Percentiles rank a stretch among this genome's conserved stretches.
Conservation (phyloP, 2,329 filamentous ascomycete species). For the Fusarium hainanense region DNA sequence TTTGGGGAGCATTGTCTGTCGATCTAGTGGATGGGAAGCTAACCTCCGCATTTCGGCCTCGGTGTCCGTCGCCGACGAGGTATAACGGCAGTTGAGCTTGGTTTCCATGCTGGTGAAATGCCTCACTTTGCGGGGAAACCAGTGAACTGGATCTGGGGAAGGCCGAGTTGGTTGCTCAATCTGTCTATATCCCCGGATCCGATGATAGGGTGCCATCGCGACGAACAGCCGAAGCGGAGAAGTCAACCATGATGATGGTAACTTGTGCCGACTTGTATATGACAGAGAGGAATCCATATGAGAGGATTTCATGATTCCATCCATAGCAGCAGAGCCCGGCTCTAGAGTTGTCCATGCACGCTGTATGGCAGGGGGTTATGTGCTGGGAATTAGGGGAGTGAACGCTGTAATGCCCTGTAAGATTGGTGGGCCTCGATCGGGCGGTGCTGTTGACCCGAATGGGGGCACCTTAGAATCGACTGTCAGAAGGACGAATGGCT, state of each 20-base stretch:
- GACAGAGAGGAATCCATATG: background rate
- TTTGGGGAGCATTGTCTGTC: background rate
- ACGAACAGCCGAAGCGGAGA: background rate
- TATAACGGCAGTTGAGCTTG: background rate
- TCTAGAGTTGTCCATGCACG: too few relatives aligned
- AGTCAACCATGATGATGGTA: background rate
- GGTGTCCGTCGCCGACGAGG: background rate
- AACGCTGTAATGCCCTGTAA: background rate
- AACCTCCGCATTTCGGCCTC: slow-evolving; percentile 17
- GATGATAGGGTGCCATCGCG: background rate
- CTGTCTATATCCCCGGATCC: background rate
- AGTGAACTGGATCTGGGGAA: background rate
- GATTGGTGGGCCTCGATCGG: background rate
- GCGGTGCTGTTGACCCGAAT: background rate
- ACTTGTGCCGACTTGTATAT: background rate
- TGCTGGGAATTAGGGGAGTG: background rate
- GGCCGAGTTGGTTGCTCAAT: background rate
- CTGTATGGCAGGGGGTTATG: too few relatives aligned
- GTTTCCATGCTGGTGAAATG: background rate
- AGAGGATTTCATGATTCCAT: too few relatives aligned
- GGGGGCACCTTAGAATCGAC: background rate
- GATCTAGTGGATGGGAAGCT: background rate
- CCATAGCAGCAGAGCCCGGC: too few relatives aligned
- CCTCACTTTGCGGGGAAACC: background rate
- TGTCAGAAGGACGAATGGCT: background rate